phyloP scores from a whole-genome alignment of 371 early-diverging fungal species.

The Apophysomyces elegans region DNA sequence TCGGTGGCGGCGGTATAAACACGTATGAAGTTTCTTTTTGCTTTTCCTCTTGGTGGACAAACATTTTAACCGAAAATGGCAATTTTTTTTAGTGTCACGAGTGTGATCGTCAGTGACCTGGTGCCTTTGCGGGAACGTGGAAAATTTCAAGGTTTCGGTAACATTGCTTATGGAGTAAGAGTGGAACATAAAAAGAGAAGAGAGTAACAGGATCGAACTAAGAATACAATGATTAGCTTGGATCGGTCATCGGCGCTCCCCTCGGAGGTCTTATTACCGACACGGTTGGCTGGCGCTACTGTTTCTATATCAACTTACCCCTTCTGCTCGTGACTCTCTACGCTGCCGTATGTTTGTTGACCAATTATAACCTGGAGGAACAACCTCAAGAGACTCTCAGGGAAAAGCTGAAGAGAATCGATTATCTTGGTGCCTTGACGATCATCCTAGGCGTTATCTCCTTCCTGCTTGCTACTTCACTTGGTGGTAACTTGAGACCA shows the following conservation, averaged over 20 bases:
- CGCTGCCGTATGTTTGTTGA: constrained; percentile 40
- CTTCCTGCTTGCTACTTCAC: constrained; percentile 62
- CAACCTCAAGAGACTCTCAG: constrained; percentile 34
- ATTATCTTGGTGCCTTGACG: constrained; percentile 63
- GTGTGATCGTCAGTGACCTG: constrained; percentile 47
- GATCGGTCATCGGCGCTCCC: constrained; percentile 73
- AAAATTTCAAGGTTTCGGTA: constrained; percentile 51
- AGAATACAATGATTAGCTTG: constrained; percentile 62
- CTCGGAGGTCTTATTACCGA: constrained; percentile 66
- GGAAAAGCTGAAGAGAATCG: constrained; percentile 64
- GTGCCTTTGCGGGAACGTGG: constrained; percentile 57
- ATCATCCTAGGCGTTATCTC: constrained; percentile 57
- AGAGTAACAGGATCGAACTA: constrained; percentile 27
- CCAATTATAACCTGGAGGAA: constrained; percentile 46
- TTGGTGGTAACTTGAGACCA: constrained; percentile 66
- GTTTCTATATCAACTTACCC: constrained; percentile 81
- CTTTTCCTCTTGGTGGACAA: background rate
- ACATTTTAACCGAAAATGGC: background rate
- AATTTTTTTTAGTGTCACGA: constrained; percentile 22
- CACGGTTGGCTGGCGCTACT: constrained; percentile 60
- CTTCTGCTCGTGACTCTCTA: constrained; percentile 61
- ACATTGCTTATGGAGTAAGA: constrained; percentile 51
- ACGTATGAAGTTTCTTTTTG: constrained; percentile 19
- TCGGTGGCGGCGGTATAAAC: constrained; percentile 76
- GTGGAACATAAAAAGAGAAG: background rate